These are phyloP conservation scores for Metschnikowia lochheadii DNA, from an alignment of 805 yeast species.

Conservation along the genomic window DNA sequence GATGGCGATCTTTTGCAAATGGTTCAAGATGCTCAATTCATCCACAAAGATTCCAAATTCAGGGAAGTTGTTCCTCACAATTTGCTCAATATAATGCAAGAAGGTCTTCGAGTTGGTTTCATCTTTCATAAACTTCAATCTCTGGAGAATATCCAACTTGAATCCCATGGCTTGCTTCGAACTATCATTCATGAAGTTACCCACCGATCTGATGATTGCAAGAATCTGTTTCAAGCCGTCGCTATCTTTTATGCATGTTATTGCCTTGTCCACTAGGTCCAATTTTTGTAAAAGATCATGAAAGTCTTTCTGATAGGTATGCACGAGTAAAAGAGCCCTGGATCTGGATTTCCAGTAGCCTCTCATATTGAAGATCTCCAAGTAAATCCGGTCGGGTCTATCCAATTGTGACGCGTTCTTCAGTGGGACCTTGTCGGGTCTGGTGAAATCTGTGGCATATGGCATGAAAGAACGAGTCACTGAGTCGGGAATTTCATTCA, in stretches of 20 bases:
- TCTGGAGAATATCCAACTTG: slow-evolving; percentile 80
- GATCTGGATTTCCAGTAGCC: slow-evolving; percentile 71
- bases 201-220: slow-evolving; percentile 83
- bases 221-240: slow-evolving; percentile 66
- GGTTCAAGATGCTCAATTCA: slow-evolving; percentile 56
- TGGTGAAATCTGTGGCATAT: slow-evolving; percentile 48
- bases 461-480: slow-evolving; percentile 58
- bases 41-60: slow-evolving; percentile 70
- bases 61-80: slow-evolving; percentile 81
- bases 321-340: slow-evolving; percentile 52
- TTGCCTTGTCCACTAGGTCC: slow-evolving; percentile 67
- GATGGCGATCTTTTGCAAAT: slow-evolving; percentile 69
- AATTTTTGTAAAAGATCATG: slow-evolving; percentile 56
- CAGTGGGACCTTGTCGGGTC: slow-evolving; percentile 10
- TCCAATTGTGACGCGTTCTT: slow-evolving; percentile 42
- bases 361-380: slow-evolving; percentile 65
- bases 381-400: slow-evolving; percentile 65
- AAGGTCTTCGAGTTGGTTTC: slow-evolving; percentile 83
- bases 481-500: slow-evolving; percentile 54
- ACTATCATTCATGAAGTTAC: slow-evolving; percentile 95
- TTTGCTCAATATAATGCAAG: slow-evolving; percentile 85
- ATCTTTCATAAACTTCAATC: slow-evolving; percentile 88
- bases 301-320: slow-evolving; percentile 62
- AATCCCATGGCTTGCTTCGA: slow-evolving; percentile 92
- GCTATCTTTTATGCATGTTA: slow-evolving; percentile 60